Base-by-base conservation (phyloP, 257 asterid genomes). In the Capsicum baccatum region DNA sequence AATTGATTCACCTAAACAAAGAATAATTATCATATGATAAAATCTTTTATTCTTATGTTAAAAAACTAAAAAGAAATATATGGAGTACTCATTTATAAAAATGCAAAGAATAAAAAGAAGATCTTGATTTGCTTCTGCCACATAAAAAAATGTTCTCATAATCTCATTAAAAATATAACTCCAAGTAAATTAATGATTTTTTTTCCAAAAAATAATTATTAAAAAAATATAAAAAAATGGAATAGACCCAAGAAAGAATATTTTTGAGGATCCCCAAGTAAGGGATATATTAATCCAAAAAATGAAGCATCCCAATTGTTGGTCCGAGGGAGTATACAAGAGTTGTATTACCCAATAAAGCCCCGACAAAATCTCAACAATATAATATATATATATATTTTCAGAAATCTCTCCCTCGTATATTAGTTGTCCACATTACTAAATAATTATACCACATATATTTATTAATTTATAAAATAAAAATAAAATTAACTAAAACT, bases 331-430 rank as follows among this genome's bases (percentile, higher is more conserved):
- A n/a, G n/a, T 85, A 82, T 58, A 21, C 50, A 58, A 35, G 88
- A 85, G 84, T 86, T 88, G 86, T 26, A 39, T 26, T 79, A 78
- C 82, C 86, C 87, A 10, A 79, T 69, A 88, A 88, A 86, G 89
- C 82, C 82, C 60, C 85, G n/a, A 87, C 87, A 88, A 81, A 42
- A 81, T 81, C 71, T 62, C 60, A 81, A 62, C 47, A 37, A 37
- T n/a, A n/a, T n/a, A n/a, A 37, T 37, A 37, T 37, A 37, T 37
- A 37, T 37, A 37, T 37, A 37, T 37, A 37, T 37, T 37, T 37
- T 37, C 1, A 1, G 3, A 3, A 37, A 37, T 37, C 42, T 3
- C 42, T 37, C 42, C 42, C 2, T 37, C 42, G 2, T 37, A 37
- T 37, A 37, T 37, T 37, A 37, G 42, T 37, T 37, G 3, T 37